Evolutionary conservation across 345 rosid genomes (phyloP).

Genomic region (Salix suchowensis): DNA sequence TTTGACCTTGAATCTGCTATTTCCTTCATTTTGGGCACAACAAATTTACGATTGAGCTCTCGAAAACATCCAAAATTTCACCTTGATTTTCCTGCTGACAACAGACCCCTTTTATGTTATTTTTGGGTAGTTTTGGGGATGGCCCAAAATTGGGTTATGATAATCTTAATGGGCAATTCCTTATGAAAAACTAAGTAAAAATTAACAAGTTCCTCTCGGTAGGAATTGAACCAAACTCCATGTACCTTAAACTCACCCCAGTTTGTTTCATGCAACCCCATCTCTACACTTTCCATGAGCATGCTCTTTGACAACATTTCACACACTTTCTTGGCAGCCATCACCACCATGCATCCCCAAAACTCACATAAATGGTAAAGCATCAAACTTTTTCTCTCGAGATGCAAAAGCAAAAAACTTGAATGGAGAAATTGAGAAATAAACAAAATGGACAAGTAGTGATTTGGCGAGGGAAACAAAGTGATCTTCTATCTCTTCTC

Average conservation of each 20-base stretch:
- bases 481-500: neutral
- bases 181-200: slow-evolving; percentile 79
- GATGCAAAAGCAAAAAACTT: neutral
- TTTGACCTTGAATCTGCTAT: too few relatives aligned
- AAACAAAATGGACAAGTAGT: neutral
- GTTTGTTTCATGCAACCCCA: slow-evolving; percentile 96
- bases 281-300: slow-evolving; percentile 57
- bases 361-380: neutral
- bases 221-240: slow-evolving; percentile 73
- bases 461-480: neutral
- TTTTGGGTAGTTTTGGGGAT: too few relatives aligned
- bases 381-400: neutral
- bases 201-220: slow-evolving; percentile 58
- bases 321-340: slow-evolving; percentile 71
- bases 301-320: slow-evolving; percentile 56
- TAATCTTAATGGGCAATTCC: slow-evolving; percentile 80
- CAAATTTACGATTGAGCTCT: too few relatives aligned
- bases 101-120: too few relatives aligned
- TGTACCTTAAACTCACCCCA: slow-evolving; percentile 78
- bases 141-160: too few relatives aligned
- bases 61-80: too few relatives aligned
- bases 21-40: too few relatives aligned
- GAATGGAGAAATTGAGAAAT: neutral
- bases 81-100: too few relatives aligned
- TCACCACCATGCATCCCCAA: slow-evolving; percentile 6